Evolutionary conservation across 805 yeast species (phyloP).

Genomic region (Cyberlindnera samutprakarnensis): DNA sequence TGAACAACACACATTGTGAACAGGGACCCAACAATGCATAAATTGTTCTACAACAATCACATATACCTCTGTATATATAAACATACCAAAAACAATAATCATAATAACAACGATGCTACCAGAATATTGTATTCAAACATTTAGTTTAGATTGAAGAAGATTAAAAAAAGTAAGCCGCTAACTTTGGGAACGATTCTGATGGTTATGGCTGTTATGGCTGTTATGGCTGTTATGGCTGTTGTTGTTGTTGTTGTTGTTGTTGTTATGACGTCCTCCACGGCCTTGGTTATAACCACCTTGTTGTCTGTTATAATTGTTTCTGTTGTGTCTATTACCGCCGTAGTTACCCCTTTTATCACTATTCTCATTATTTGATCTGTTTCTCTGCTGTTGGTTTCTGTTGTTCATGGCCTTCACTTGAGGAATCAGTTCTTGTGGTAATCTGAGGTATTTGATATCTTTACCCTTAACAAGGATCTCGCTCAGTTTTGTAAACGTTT

Average conservation of each 20-base stretch:
- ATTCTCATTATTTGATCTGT: constrained; percentile 36
- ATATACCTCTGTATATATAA: too few species aligned
- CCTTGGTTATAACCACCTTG: constrained; percentile 5
- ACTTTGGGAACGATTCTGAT: too few species aligned
- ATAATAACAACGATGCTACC: too few species aligned
- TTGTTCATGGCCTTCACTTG: constrained; percentile 61
- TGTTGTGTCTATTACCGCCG: constrained; percentile 26
- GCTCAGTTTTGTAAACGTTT: constrained; percentile 51
- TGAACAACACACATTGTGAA: too few species aligned
- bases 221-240: constrained; percentile 4
- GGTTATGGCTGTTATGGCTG: constrained; percentile 1
- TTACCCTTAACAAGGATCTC: constrained; percentile 82
- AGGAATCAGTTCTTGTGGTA: constrained; percentile 72
- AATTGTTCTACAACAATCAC: too few species aligned
- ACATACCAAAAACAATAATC: too few species aligned
- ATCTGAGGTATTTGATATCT: constrained; percentile 69
- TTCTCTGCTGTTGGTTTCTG: constrained; percentile 38
- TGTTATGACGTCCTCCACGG: too few species aligned
- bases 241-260: constrained; percentile 17
- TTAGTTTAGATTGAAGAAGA: too few species aligned
- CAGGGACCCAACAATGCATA: too few species aligned
- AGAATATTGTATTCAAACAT: neutral
- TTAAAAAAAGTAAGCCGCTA: too few species aligned
- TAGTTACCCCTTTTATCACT: constrained; percentile 22
- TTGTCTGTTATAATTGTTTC: constrained; percentile 11